phyloP scores from a whole-genome alignment of 768 basidiomycete species.

The Tephrocybe sp. region DNA sequence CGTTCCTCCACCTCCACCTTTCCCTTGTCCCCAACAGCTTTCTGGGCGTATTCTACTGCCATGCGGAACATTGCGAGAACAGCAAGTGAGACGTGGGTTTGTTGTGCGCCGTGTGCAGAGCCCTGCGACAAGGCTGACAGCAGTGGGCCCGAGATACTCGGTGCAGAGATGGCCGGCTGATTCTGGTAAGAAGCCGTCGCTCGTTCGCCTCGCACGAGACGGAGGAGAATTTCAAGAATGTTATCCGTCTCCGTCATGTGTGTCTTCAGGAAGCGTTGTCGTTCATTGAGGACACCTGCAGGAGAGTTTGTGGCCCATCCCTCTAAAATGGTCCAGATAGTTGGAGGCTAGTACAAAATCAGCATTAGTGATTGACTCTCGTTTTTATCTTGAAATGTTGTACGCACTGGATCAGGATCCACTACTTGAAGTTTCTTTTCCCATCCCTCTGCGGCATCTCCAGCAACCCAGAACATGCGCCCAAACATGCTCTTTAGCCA shows the following conservation, averaged over 20 bases:
- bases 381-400: not conserved
- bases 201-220: constrained; percentile 88
- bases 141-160: constrained; percentile 66
- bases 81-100: constrained; percentile 93
- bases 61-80: constrained; percentile 90
- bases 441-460: constrained; percentile 88
- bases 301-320: constrained; percentile 87
- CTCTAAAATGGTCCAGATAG: constrained; percentile 87
- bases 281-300: constrained; percentile 70
- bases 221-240: constrained; percentile 88
- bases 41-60: constrained; percentile 77
- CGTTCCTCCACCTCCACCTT: constrained; percentile 72
- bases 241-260: constrained; percentile 88
- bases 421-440: constrained; percentile 88
- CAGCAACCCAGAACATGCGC: constrained; percentile 83
- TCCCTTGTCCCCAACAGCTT: constrained; percentile 65
- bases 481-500: constrained; percentile 91
- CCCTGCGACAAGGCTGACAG: constrained; percentile 69
- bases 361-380: not conserved
- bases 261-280: constrained; percentile 85
- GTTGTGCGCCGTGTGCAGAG: constrained; percentile 81
- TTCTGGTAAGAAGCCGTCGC: constrained; percentile 70
- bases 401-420: constrained; percentile 92
- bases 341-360: constrained; percentile 66
- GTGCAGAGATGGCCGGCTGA: constrained; percentile 58